Evolutionary conservation across 208 protist species (phyloP).

Genomic region (Trichomonas vaginalis): DNA sequence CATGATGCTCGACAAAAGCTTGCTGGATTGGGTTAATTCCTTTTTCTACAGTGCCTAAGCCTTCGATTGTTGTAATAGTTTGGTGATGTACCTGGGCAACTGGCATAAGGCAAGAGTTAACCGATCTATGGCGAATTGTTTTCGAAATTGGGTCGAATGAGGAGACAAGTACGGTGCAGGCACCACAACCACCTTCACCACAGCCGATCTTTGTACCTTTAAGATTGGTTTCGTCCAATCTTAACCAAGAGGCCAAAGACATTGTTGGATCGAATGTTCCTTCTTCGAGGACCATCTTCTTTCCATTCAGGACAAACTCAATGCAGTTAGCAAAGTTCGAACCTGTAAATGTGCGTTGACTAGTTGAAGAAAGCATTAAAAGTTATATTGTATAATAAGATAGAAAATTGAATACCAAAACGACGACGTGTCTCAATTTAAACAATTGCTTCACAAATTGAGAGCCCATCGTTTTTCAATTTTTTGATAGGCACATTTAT

Average conservation of each 20-base stretch:
- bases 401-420: too few relatives aligned
- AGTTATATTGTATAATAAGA: too few relatives aligned
- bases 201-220: neutral
- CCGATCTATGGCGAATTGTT: constrained; percentile 16
- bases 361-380: too few relatives aligned
- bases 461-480: too few relatives aligned
- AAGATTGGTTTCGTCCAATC: neutral
- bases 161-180: constrained; percentile 16
- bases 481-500: too few relatives aligned
- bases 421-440: too few relatives aligned
- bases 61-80: constrained; percentile 34
- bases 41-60: constrained; percentile 13
- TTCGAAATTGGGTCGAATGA: constrained; percentile 9
- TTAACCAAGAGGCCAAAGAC: neutral
- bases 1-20: constrained; percentile 26
- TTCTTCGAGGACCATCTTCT: neutral
- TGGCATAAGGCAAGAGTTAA: constrained; percentile 32
- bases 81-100: constrained; percentile 22
- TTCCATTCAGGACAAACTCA: neutral
- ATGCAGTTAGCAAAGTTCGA: neutral
- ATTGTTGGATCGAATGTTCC: neutral
- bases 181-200: neutral
- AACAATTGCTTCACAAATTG: too few relatives aligned
- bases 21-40: constrained; percentile 30
- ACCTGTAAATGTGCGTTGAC: too few relatives aligned